Conservation (phyloP, 306 rosid species). For the Gastrolobium bilobum region DNA sequence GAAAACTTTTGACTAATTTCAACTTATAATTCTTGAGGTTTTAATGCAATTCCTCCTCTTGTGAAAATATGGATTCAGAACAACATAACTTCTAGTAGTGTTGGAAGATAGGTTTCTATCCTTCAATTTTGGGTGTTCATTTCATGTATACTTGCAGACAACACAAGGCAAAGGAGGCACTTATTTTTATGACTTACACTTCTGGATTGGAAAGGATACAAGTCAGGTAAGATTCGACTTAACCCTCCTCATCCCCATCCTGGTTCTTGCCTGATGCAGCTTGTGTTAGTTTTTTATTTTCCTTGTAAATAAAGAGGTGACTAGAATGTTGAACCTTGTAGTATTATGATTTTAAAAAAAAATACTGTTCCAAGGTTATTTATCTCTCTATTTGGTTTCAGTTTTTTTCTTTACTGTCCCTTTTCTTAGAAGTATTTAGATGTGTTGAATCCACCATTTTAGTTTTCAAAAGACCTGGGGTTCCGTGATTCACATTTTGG, state of each 20-base stretch:
- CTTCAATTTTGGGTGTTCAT: conserved; percentile 7
- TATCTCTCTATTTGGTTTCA: conserved; percentile 31
- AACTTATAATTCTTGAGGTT: conserved; percentile 5
- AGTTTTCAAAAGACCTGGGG: conserved; percentile 6
- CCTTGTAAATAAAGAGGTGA: conserved; percentile 19
- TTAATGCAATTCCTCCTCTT: conserved; percentile 17
- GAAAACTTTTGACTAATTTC: conserved; percentile 13
- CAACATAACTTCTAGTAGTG: conserved; percentile 23
- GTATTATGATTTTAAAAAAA: neutral
- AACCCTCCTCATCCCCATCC: conserved; percentile 17
- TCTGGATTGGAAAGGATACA: conserved; percentile 97
- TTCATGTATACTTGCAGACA: conserved; percentile 64
- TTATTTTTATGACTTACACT: conserved; percentile 84
- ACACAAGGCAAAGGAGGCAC: conserved; percentile 87
- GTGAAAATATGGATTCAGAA: conserved; percentile 25
- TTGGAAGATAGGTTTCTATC: conserved; percentile 12
- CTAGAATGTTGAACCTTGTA: conserved; percentile 12
- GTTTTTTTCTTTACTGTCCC: neutral
- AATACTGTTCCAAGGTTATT: neutral
- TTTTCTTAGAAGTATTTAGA: conserved; percentile 4
- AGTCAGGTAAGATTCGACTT: conserved; percentile 77
- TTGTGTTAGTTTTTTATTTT: neutral
- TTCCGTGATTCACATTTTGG: conserved; percentile 30
- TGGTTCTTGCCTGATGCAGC: conserved; percentile 37
- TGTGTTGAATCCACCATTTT: conserved; percentile 31